phyloP scores from a whole-genome alignment of 495 filamentous ascomycete species.

The Penicillium coprophilum region DNA sequence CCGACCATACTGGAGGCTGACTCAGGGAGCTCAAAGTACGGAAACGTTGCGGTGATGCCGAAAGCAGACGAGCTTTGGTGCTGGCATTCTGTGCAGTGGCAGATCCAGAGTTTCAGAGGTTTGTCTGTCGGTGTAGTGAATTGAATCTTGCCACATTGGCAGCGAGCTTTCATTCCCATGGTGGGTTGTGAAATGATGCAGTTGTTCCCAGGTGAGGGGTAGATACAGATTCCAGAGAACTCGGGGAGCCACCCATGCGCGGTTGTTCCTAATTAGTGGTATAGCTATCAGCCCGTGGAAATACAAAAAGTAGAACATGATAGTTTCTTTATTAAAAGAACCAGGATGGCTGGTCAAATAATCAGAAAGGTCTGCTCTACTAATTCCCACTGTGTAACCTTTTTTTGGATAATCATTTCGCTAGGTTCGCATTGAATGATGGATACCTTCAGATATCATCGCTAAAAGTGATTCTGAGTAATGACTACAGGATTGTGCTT shows the following conservation, averaged over 20 bases:
- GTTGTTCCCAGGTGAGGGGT: background rate
- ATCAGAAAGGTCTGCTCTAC: background rate
- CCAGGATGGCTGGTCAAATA: background rate
- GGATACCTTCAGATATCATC: background rate
- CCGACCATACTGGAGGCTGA: slow-evolving; percentile 37
- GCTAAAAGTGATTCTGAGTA: background rate
- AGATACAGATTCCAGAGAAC: background rate
- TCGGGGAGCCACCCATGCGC: no score
- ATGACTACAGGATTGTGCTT: no score
- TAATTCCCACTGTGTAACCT: background rate
- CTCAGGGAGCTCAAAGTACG: slow-evolving; percentile 51
- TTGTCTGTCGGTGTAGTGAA: slow-evolving; percentile 55
- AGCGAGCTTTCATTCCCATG: slow-evolving; percentile 54
- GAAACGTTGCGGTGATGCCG: slow-evolving; percentile 67
- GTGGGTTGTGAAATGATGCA: background rate
- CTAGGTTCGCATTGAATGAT: background rate
- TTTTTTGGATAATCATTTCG: background rate
- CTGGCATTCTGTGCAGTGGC: slow-evolving; percentile 67
- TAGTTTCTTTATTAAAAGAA: background rate
- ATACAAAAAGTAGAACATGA: no score
- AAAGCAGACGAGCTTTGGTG: slow-evolving; percentile 67
- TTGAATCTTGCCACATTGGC: slow-evolving; percentile 60
- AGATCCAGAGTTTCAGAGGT: slow-evolving; percentile 62
- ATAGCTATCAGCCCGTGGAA: no score
- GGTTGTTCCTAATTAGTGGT: no score